Evolutionary conservation across 2,329 filamentous ascomycete species (phyloP).

Genomic region (Aspergillus luchuensis): DNA sequence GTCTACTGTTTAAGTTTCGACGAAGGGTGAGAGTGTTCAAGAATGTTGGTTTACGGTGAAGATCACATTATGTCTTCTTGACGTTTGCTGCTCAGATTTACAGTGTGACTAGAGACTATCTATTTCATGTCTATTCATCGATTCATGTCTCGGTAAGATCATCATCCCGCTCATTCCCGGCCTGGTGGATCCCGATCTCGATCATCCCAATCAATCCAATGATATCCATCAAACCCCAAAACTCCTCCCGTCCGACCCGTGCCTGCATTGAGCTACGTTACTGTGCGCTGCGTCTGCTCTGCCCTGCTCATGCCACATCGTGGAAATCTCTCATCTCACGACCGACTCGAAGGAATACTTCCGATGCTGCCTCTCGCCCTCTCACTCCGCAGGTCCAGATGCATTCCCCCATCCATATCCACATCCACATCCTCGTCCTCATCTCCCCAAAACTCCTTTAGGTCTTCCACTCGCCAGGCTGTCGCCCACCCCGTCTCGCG

Average conservation of each 20-base stretch:
- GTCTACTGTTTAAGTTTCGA: too few species aligned
- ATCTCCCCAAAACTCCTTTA: constrained; percentile 56
- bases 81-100: too few species aligned
- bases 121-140: too few species aligned
- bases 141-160: neutral
- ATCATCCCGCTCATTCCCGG: neutral
- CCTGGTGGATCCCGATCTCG: neutral
- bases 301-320: too few species aligned
- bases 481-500: constrained; percentile 57
- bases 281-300: too few species aligned
- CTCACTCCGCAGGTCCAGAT: neutral
- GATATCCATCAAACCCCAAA: too few species aligned
- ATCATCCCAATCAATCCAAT: neutral
- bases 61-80: too few species aligned
- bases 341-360: neutral
- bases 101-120: too few species aligned
- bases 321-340: neutral
- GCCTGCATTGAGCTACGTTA: too few species aligned
- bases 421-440: constrained; percentile 22
- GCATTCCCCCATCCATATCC: constrained; percentile 7
- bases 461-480: constrained; percentile 55
- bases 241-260: too few species aligned
- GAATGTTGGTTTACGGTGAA: too few species aligned
- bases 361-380: neutral
- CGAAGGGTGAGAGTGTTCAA: too few species aligned